Evolutionary conservation across 768 basidiomycete genomes (phyloP).

Genomic region (Cystobasidium onofrii): DNA sequence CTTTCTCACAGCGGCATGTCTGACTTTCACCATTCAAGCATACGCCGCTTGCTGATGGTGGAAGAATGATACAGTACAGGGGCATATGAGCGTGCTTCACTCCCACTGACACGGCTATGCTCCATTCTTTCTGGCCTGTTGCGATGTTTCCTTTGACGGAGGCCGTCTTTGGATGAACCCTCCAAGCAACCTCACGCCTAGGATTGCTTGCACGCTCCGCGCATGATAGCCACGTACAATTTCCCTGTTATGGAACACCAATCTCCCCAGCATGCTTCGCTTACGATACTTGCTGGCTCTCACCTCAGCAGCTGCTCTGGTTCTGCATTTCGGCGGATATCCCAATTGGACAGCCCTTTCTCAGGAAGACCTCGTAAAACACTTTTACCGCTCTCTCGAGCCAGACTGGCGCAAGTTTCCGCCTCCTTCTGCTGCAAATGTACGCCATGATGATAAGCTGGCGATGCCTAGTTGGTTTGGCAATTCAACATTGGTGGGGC

Average conservation of each 20-base stretch:
- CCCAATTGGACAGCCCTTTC: not conserved
- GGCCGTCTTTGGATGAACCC: no score
- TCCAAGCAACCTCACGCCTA: no score
- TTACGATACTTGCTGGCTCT: not conserved
- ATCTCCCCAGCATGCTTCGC: no score
- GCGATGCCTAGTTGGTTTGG: constrained; percentile 1
- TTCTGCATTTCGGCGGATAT: not conserved
- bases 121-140: not conserved
- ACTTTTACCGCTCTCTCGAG: not conserved
- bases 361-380: not conserved
- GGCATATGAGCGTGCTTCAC: no score
- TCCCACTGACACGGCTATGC: no score
- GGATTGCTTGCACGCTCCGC: no score
- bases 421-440: not conserved
- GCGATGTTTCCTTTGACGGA: not conserved
- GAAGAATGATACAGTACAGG: no score
- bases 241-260: no score
- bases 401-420: constrained; percentile 3
- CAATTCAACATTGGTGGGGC: not conserved
- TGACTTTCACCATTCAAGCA: no score
- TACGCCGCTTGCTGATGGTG: no score
- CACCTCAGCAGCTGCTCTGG: not conserved
- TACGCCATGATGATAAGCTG: not conserved
- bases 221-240: no score
- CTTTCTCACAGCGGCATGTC: no score